These are phyloP conservation scores for Ceratobasidium sp. DNA, from an alignment of 1,284 basidiomycete genomes.

Conservation along the genomic window DNA sequence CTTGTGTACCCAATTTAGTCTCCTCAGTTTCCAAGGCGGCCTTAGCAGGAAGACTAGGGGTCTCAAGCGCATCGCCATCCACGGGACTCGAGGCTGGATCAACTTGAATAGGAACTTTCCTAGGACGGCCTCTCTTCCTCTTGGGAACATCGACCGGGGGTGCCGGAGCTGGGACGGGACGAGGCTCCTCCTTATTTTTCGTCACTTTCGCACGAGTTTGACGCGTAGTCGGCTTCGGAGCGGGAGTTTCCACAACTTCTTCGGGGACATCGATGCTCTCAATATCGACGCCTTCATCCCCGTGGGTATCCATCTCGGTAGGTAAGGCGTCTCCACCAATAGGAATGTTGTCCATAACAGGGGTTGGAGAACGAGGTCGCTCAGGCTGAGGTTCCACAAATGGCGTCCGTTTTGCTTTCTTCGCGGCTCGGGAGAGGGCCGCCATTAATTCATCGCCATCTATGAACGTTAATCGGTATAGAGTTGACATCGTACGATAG, in stretches of 20 bases:
- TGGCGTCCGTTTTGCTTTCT: slow-evolving; percentile 17
- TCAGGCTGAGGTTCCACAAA: background rate
- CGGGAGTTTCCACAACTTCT: background rate
- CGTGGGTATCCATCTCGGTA: background rate
- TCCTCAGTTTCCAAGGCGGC: too few species aligned
- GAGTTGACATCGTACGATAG: background rate
- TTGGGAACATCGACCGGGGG: too few species aligned
- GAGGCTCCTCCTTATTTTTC: too few species aligned
- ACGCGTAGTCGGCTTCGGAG: background rate
- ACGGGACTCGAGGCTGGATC: too few species aligned
- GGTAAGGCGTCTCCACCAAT: too few species aligned
- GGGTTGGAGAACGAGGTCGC: background rate
- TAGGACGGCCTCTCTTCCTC: too few species aligned
- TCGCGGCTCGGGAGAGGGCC: slow-evolving; percentile 31
- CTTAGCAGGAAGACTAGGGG: too few species aligned
- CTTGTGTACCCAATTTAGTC: too few species aligned
- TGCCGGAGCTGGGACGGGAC: too few species aligned
- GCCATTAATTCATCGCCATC: slow-evolving; percentile 9
- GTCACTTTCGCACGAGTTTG: too few species aligned
- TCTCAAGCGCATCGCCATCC: too few species aligned
- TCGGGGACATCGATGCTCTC: background rate
- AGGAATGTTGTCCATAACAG: background rate
- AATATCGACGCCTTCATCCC: background rate
- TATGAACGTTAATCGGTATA: background rate
- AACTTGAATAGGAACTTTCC: too few species aligned